A percentile compares a stretch with the other conserved stretches of the same genome.
phyloP scores from a whole-genome alignment of 108 stramenopile species.

The Phaeodactylum tricornutum region DNA sequence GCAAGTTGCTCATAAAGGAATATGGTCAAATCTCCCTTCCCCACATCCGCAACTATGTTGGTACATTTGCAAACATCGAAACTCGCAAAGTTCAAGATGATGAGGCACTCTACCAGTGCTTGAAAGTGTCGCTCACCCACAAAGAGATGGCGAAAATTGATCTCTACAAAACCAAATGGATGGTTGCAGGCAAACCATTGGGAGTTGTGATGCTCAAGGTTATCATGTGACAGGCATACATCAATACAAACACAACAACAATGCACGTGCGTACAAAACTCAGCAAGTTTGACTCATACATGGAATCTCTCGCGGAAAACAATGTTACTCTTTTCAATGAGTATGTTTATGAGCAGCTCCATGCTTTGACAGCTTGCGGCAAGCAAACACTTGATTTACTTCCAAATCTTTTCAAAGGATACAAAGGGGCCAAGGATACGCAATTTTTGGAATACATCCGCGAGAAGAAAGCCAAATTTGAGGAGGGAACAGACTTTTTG shows the following conservation, averaged over 20 bases:
- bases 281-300: conserved; percentile 13
- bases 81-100: conserved; percentile 6
- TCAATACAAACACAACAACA: conserved; percentile 17
- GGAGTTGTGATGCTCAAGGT: no score
- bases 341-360: background rate
- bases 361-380: conserved; percentile 4
- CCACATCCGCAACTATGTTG: no score
- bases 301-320: no score
- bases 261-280: conserved; percentile 5
- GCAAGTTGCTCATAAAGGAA: no score
- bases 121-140: no score
- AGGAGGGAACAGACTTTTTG: conserved; percentile 8
- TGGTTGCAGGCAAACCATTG: no score
- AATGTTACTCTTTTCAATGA: no score
- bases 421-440: conserved; percentile 4
- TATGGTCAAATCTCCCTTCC: no score
- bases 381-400: conserved; percentile 7
- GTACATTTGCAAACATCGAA: no score
- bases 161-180: no score
- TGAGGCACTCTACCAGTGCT: background rate
- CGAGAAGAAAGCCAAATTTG: conserved; percentile 9
- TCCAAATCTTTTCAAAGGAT: conserved; percentile 26
- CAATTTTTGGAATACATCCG: conserved; percentile 18
- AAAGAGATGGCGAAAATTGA: no score
- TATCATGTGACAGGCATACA: conserved; percentile 9